Base-by-base conservation (phyloP, 441 rosid genomes). In the Arabidopsis hybrid region DNA sequence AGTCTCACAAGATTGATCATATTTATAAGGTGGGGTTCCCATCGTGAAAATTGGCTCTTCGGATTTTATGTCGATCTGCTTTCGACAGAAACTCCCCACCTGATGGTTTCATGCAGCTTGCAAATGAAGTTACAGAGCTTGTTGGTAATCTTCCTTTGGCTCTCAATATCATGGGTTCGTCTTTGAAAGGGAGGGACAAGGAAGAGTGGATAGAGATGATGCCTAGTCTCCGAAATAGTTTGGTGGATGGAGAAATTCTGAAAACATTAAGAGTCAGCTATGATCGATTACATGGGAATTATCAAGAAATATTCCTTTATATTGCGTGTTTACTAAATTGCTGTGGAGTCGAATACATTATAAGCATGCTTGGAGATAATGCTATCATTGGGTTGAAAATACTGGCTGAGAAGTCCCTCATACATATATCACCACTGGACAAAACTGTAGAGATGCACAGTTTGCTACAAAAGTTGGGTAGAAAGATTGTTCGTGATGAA, bases 1-100 rank as follows among this genome's bases (percentile, higher is more conserved):
- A 26, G 16, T 10, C 35, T 52, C 58, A 52, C 14, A 56, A 56
- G 60, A 46, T 46, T 46, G 51, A 46, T 5, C 50, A n/a, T 46
- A 7, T 46, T 6, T 46, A 46, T 7, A 2, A 46, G 3, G 50
- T 46, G 50, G 2, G 5, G 50, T 46, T n/a, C 8, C 50, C 50
- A 45, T 45, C 50, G 16, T 13, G 16, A 43, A 6, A 43, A 43
- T 7, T 12, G 5, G 16, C 49, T 43, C 49, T 43, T 43, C 16
- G 8, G 8, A 45, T 45, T n/a, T 45, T n/a, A n/a, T 45, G 50
- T 45, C 50, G 6, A 8, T 39, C 42, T 39, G 42, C 11, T 39
- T 39, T 39, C 9, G 12, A 10, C 12, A 8, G 9, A 39, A 9
- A 39, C 42, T 39, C 42, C 3, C 42, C 42, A 39, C 42, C 3